Evolutionary conservation across 768 basidiomycete species (phyloP).

Genomic region (Pleurotus pulmonarius): DNA sequence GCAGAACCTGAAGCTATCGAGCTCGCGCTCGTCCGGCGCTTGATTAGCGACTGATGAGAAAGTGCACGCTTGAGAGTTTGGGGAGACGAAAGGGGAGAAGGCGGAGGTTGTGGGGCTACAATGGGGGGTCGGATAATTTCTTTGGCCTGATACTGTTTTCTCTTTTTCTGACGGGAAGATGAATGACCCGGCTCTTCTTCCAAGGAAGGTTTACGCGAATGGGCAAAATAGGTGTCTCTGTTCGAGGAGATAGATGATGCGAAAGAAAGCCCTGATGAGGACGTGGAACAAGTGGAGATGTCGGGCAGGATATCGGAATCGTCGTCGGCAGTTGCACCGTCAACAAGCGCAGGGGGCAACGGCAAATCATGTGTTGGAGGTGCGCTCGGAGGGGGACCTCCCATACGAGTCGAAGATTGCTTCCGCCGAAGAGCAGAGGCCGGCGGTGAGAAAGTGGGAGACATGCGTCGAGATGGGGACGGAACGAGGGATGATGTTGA

Average conservation of each 20-base stretch:
- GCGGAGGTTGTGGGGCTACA: slow-evolving; percentile 10
- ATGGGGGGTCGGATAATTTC: background rate
- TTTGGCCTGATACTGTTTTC: slow-evolving; percentile 13
- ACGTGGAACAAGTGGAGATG: slow-evolving; percentile 21
- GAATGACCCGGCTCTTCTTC: slow-evolving; percentile 13
- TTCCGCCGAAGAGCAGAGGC: slow-evolving; percentile 37
- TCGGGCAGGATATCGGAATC: slow-evolving; percentile 12
- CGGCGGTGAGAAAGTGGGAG: slow-evolving; percentile 19
- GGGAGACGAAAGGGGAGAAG: slow-evolving; percentile 20
- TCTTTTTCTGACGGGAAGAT: slow-evolving; percentile 22
- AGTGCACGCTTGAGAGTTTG: slow-evolving; percentile 48
- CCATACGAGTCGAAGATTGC: slow-evolving; percentile 36
- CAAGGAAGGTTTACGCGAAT: background rate
- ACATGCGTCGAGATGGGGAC: slow-evolving; percentile 14
- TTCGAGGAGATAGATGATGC: slow-evolving; percentile 33
- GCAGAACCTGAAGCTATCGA: slow-evolving; percentile 14
- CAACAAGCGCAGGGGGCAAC: slow-evolving; percentile 30
- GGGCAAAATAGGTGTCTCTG: slow-evolving; percentile 20
- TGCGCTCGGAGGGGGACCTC: slow-evolving; percentile 38
- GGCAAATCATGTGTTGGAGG: slow-evolving; percentile 49
- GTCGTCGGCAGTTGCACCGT: slow-evolving; percentile 12
- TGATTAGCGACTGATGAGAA: slow-evolving; percentile 53
- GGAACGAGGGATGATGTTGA: slow-evolving; percentile 18
- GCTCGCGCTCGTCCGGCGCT: slow-evolving; percentile 15
- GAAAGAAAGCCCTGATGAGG: slow-evolving; percentile 39